Evolutionary conservation across 176 grass and related monocot genomes (phyloP), one percentile per base, ranked within the genome.

Genomic region (Oryza officinalis): DNA sequence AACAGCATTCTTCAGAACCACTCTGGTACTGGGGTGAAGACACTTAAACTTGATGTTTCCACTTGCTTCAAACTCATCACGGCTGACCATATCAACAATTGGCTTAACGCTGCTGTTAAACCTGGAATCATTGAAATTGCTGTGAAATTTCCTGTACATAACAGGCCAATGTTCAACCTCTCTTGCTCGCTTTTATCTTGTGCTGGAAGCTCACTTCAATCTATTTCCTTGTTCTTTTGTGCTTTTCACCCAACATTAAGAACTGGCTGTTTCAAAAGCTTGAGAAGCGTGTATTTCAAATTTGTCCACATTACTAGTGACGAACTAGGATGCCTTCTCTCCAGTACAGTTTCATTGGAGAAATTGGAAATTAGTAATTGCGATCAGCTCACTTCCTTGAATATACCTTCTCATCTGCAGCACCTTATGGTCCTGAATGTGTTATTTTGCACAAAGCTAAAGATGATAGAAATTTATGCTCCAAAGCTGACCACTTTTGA

Each of bases 381-480:
- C 10, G 38, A 63, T 47, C 52, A 26, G 20, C 32, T 78, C 18
- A 31, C 38, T 78, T 61, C 25, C 13, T 78, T 85, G 75, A 78
- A 63, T 11, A 27, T 85, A 63, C 83, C 66, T 46, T 78, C 50
- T 46, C 74, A 63, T 63, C 50, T 85, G 27, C 75, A 64, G 37
- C 20, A 85, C 2, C 52, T 79, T 61, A 71, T 12, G 18, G 4
- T 49, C 66, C 27, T 85, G 15, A 5, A 10, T 28, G 67, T 72
- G 6, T 64, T 5, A 6, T 1, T 26, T 4, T 71, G 75, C 54
- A 20, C 1, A 49, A 72, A 0, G 17, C 27, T 85, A 49, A 0
- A 65, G 5, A 27, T 27, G 38, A 79, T 79, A 46, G 66, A 85
- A 61, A 79, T 60, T 27, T 18, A 85, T 72, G 83, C 83, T 49